Base-by-base conservation (phyloP, 2,329 filamentous ascomycete genomes). In the Daldinia sp. region DNA sequence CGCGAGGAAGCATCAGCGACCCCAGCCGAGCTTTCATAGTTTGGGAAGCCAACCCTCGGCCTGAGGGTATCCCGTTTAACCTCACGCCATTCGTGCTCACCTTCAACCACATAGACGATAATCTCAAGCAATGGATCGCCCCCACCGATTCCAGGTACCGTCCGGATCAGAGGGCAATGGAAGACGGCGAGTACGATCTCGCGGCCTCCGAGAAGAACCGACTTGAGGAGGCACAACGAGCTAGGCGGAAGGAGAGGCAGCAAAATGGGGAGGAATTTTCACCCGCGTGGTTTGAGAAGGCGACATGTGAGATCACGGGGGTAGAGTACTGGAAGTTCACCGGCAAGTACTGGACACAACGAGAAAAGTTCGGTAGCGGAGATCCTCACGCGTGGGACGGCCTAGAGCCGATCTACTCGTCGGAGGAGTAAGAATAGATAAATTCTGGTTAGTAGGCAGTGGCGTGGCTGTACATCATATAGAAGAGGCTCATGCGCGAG, bases 121-220 rank as follows among this genome's bases (percentile, higher is more conserved):
- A 86, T n/a, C 83, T 99, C 15, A 82, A 80, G 52, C 86, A 90
- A 3, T 87, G 90, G 79, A 80, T 99, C 13, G 91, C 95, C 34
- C 95, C 95, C 0, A 99, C 95, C 0, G 95, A 99, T 76, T 96
- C 94, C 1, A 85, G 95, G n/a, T 82, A 97, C 29, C 85, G 95
- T 27, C 94, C 95, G 0, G 95, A 99, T 77, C 95, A 99, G 80
- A 86, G 95, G 9, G 95, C 95, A 1, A 99, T 99, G 95, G 95
- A 99, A 76, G 94, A 98, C 64, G 95, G 94, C n/a, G 87, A 94
- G 77, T 99, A 99, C 74, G 94, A 98, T 73, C 84, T 95, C 62
- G 95, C 95, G 1, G 95, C 94, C 0, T 87, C 86, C 4, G 95
- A 99, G 82, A 99, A 99, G 86, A 95, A 94, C 73, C 85, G 95